Percentiles rank a stretch among this genome's conserved stretches.
phyloP scores from a whole-genome alignment of 768 basidiomycete genomes.

The Cytidiella melzeri region DNA sequence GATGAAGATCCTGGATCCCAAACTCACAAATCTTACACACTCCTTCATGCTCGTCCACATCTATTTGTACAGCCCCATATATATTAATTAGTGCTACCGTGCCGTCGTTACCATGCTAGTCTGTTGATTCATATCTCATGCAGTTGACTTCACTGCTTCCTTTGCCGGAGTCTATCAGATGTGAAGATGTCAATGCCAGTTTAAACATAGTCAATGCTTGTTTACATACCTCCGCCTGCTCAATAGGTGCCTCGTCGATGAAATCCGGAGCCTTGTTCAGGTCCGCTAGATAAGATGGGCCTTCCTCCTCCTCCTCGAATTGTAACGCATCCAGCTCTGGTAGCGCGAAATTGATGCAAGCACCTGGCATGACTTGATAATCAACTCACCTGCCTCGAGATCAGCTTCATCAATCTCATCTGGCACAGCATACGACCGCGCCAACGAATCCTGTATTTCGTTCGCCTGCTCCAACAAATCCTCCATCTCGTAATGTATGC shows the following conservation, averaged over 20 bases:
- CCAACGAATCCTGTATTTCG: slow-evolving; percentile 93
- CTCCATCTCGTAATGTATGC: slow-evolving; percentile 97
- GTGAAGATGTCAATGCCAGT: not conserved
- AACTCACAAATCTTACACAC: slow-evolving; percentile 6
- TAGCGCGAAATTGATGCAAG: not conserved
- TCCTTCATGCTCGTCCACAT: not conserved
- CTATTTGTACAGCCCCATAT: not conserved
- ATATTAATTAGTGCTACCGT: slow-evolving; percentile 11
- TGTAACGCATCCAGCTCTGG: slow-evolving; percentile 90
- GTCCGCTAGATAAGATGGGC: slow-evolving; percentile 81
- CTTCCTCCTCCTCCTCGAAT: slow-evolving; percentile 90
- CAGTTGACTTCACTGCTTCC: slow-evolving; percentile 28
- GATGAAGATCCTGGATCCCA: not conserved
- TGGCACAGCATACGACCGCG: slow-evolving; percentile 91
- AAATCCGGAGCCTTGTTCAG: slow-evolving; percentile 89
- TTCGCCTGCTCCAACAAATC: slow-evolving; percentile 92
- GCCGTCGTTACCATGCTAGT: too few species aligned
- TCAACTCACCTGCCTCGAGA: slow-evolving; percentile 74
- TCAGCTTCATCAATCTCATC: slow-evolving; percentile 98
- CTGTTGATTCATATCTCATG: slow-evolving; percentile 5
- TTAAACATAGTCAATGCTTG: not conserved
- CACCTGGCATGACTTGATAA: not conserved
- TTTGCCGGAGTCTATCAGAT: slow-evolving; percentile 17
- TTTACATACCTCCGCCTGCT: slow-evolving; percentile 49
- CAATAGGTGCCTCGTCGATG: slow-evolving; percentile 80